These are phyloP conservation scores for Aspergillus fumigatus DNA, from an alignment of 2,329 filamentous ascomycete genomes.

Conservation along the genomic window DNA sequence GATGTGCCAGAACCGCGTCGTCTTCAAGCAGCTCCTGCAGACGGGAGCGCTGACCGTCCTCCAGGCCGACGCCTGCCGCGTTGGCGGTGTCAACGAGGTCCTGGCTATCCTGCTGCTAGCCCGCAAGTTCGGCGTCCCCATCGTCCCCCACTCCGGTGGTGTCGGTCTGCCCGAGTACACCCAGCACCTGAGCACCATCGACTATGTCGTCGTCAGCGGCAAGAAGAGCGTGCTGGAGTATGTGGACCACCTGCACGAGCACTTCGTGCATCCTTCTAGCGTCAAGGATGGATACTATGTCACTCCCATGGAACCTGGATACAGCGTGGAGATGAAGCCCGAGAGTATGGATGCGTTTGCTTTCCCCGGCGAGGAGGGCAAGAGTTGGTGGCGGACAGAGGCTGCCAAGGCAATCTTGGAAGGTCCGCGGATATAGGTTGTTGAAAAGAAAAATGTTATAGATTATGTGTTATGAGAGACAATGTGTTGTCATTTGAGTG, in stretches of 20 bases:
- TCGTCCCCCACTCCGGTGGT: conserved; percentile 84
- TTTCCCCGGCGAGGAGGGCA: conserved; percentile 71
- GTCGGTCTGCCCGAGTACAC: conserved; percentile 92
- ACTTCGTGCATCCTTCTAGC: conserved; percentile 76
- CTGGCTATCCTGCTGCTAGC: conserved; percentile 86
- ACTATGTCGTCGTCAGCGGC: conserved; percentile 82
- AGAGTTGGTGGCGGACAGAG: conserved; percentile 81
- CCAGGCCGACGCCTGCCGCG: conserved; percentile 84
- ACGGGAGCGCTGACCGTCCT: conserved; percentile 78
- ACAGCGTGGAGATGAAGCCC: conserved; percentile 90
- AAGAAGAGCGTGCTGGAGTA: conserved; percentile 82
- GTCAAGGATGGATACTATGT: conserved; percentile 85
- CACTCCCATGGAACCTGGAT: conserved; percentile 76
- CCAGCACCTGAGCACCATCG: conserved; percentile 85
- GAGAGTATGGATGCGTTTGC: conserved; percentile 77
- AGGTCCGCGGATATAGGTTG: conserved; percentile 35
- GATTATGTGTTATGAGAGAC: conserved; percentile 2
- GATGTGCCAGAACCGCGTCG: conserved; percentile 92
- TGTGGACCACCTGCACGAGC: conserved; percentile 89
- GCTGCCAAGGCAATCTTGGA: conserved; percentile 73
- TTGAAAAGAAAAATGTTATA: not conserved
- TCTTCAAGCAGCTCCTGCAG: conserved; percentile 88
- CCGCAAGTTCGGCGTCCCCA: conserved; percentile 62
- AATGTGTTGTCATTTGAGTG: not conserved
- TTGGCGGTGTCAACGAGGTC: conserved; percentile 88